Base-by-base conservation (phyloP, 2,329 filamentous ascomycete species). In the Ramularia collo-cygni region DNA sequence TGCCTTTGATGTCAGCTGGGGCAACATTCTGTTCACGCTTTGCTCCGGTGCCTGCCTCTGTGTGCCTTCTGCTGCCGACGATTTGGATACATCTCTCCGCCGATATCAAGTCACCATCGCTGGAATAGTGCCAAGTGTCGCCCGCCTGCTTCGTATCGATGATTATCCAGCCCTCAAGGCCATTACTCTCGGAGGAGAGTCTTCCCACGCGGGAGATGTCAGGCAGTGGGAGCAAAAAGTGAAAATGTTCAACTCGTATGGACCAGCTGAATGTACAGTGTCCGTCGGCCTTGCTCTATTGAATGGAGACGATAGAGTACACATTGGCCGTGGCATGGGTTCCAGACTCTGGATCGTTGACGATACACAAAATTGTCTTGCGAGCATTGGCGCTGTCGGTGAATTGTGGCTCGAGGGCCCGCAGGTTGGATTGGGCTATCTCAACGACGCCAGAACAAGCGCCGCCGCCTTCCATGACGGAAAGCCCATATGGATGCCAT, bases 321-420 rank as follows among this genome's bases (percentile, higher is more conserved):
- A 27, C 43, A 13, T 43, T 40, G 18, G 12, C 27, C 21, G 14
- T 28, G 3, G 10, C 41, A 16, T 9, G 26, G 12, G 8, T 13
- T 6, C 5, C 18, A 12, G 18, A 31, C 10, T 9, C 8, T 12
- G 26, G 26, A 27, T n/a, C n/a, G n/a, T n/a, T n/a, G n/a, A n/a
- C n/a, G n/a, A n/a, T n/a, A n/a, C n/a, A n/a, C n/a, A n/a, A n/a
- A n/a, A n/a, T n/a, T n/a, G n/a, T n/a, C 34, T 26, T 14, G 37
- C 40, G 6, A 30, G 31, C 21, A 35, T 54, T 17, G 71, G 70
- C 7, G 61, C 62, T 14, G 56, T 69, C 8, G 70, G 70, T 12
- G 70, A 74, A 44, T 47, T 73, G 37, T 52, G 70, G 0, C 45
- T 73, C 2, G 67, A 71, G 48, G 68, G 69, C 4, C 65, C 65